Conservation (phyloP, 306 rosid species). For the Quercus rubra region DNA sequence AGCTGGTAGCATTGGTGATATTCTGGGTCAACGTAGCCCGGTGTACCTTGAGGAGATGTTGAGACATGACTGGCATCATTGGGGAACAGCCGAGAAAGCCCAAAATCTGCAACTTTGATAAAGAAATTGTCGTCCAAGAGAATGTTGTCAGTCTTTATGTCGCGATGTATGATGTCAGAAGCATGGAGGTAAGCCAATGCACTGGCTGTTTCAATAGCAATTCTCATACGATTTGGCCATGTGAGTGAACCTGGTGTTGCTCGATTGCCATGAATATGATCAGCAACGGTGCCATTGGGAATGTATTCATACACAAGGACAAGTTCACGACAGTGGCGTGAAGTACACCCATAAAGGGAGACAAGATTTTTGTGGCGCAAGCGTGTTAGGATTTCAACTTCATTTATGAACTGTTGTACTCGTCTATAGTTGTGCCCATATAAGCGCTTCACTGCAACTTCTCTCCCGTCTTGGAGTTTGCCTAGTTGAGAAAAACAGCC, state of each 20-base stretch:
- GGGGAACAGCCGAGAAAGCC: slow-evolving; percentile 67
- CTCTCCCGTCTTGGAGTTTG: slow-evolving; percentile 69
- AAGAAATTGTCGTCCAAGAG: slow-evolving; percentile 48
- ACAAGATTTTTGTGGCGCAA: slow-evolving; percentile 64
- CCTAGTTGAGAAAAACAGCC: slow-evolving; percentile 39
- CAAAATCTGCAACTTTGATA: slow-evolving; percentile 77
- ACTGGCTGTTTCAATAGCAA: slow-evolving; percentile 64
- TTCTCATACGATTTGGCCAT: slow-evolving; percentile 58
- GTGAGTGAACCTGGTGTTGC: slow-evolving; percentile 34
- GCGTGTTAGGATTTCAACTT: slow-evolving; percentile 54
- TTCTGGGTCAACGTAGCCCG: slow-evolving; percentile 75
- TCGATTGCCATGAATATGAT: slow-evolving; percentile 66
- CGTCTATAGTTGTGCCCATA: slow-evolving; percentile 53
- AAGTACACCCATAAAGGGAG: slow-evolving; percentile 73
- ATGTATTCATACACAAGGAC: slow-evolving; percentile 73
- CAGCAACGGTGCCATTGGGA: slow-evolving; percentile 68
- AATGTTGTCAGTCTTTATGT: slow-evolving; percentile 74
- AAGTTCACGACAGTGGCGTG: slow-evolving; percentile 54
- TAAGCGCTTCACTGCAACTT: slow-evolving; percentile 74
- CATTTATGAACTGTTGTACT: slow-evolving; percentile 60
- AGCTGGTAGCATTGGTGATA: slow-evolving; percentile 62
- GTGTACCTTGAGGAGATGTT: slow-evolving; percentile 80
- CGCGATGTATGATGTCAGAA: slow-evolving; percentile 67
- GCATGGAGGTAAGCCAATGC: slow-evolving; percentile 76
- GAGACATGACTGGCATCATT: slow-evolving; percentile 59